Base-by-base conservation (phyloP, 352 stramenopile species). In the Globisporangium parvum region DNA sequence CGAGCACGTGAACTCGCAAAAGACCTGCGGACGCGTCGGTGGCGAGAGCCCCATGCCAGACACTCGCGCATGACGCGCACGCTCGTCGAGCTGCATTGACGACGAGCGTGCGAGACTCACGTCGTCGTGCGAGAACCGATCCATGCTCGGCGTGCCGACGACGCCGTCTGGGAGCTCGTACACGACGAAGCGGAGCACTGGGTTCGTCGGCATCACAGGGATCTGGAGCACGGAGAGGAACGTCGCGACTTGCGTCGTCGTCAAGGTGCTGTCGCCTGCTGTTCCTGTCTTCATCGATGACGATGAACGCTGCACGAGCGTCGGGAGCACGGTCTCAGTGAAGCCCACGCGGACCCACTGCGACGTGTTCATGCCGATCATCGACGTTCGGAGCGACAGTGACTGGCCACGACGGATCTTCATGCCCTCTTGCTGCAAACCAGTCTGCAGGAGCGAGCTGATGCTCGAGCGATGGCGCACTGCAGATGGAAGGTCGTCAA, bases 211-310 rank as follows among this genome's bases (percentile, higher is more conserved):
- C 66, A 88, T 77, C 31, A 86, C 67, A 12, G 83, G 80, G 26
- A 91, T 80, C 57, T 93, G 80, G 12, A 93, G 61, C 8, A 90
- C 80, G 15, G 80, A 91, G 65, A 89, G 69, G 55, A 93, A 93
- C 8, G 69, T 83, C 28, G 83, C 80, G 24, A 85, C 69, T 54
- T 91, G 79, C 8, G 64, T 77, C 20, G 53, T 51, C 2, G 18
- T 47, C 6, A 23, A 28, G 5, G 39, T 6, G 10, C n/a, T 20
- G 41, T 47, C 41, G 3, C 6, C n/a, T 18, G 41, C 20, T 8
- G 6, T 33, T 41, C 18, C 14, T 47, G 21, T 53, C 55, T 46
- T 54, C 45, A 18, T 51, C 5, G 46, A 35, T 3, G 21, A 53
- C 3, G 56, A 41, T 12, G 41, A 28, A 40, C 54, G 35, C n/a